A percentile compares a stretch with the other conserved stretches of the same genome.
Evolutionary conservation across 2,329 filamentous ascomycete species (phyloP).

Genomic region (Aspergillus sp.): DNA sequence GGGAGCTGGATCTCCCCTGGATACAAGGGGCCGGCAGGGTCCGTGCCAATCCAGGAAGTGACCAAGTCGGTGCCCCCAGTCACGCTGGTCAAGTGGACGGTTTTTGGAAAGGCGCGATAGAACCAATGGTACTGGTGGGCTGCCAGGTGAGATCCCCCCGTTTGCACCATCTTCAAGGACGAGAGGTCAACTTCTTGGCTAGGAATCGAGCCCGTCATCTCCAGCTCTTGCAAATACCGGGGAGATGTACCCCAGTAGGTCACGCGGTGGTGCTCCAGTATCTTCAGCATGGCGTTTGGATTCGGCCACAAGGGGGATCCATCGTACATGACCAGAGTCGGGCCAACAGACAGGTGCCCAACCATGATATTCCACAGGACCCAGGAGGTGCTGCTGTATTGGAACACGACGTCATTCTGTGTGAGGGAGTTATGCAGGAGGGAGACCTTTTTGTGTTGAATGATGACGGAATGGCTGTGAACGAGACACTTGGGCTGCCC

Average conservation of each 20-base stretch:
- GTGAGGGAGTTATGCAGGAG: constrained; percentile 45
- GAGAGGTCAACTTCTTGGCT: constrained; percentile 36
- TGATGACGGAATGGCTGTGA: constrained; percentile 43
- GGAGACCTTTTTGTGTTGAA: constrained; percentile 46
- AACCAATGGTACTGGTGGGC: constrained; percentile 43
- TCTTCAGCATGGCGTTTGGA: constrained; percentile 28
- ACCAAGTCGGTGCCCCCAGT: constrained; percentile 51
- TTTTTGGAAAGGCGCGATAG: constrained; percentile 35
- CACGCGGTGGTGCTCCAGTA: constrained; percentile 15
- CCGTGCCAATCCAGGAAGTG: constrained; percentile 43
- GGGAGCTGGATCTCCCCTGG: constrained; percentile 51
- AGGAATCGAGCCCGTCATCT: constrained; percentile 20
- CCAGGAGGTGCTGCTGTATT: constrained; percentile 50
- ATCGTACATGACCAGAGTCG: constrained; percentile 45
- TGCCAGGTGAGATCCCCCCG: constrained; percentile 46
- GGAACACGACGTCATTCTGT: constrained; percentile 41
- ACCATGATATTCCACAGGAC: constrained; percentile 49
- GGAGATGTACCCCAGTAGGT: constrained; percentile 44
- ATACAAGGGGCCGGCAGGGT: constrained; percentile 43
- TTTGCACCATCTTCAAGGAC: constrained; percentile 43
- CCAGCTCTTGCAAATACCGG: constrained; percentile 46
- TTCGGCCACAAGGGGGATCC: constrained; percentile 44
- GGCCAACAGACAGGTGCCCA: constrained; percentile 43
- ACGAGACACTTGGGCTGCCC: constrained; percentile 48
- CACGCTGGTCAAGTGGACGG: constrained; percentile 41